Percentiles rank a stretch among this genome's conserved stretches.
Evolutionary conservation across 108 stramenopile genomes (phyloP).

Genomic region (Skeletonema grethae): DNA sequence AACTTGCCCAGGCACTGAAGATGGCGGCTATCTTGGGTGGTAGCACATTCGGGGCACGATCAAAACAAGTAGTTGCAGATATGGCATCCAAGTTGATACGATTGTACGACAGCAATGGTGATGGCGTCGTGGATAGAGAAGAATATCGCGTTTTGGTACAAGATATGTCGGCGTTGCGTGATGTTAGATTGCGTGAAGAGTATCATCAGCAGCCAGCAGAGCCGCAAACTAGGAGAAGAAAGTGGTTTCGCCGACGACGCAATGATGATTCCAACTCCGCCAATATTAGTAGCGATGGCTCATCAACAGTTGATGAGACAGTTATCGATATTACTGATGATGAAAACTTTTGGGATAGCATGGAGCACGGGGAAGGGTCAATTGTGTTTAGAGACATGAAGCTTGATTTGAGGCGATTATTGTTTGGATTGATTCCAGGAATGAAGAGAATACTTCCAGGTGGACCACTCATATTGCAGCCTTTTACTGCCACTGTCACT

Average conservation of each 20-base stretch:
- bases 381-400: constrained; percentile 75
- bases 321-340: constrained; percentile 45
- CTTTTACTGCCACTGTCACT: constrained; percentile 70
- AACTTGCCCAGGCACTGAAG: constrained; percentile 73
- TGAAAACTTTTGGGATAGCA: constrained; percentile 38
- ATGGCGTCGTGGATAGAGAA: constrained; percentile 82
- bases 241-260: constrained; percentile 12
- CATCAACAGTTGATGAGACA: constrained; percentile 12
- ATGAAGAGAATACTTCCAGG: constrained; percentile 73
- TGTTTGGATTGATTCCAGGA: constrained; percentile 77
- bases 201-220: constrained; percentile 6
- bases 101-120: constrained; percentile 82
- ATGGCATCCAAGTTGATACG: constrained; percentile 70
- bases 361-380: constrained; percentile 64
- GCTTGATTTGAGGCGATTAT: constrained; percentile 74
- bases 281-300: neutral
- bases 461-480: constrained; percentile 82
- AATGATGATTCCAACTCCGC: constrained; percentile 13
- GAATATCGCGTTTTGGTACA: constrained; percentile 86
- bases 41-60: constrained; percentile 22
- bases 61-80: constrained; percentile 46
- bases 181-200: constrained; percentile 32
- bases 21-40: constrained; percentile 53
- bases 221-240: constrained; percentile 7
- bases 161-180: constrained; percentile 79